phyloP scores from a whole-genome alignment of 1,284 basidiomycete genomes.

The Trametes sp. region DNA sequence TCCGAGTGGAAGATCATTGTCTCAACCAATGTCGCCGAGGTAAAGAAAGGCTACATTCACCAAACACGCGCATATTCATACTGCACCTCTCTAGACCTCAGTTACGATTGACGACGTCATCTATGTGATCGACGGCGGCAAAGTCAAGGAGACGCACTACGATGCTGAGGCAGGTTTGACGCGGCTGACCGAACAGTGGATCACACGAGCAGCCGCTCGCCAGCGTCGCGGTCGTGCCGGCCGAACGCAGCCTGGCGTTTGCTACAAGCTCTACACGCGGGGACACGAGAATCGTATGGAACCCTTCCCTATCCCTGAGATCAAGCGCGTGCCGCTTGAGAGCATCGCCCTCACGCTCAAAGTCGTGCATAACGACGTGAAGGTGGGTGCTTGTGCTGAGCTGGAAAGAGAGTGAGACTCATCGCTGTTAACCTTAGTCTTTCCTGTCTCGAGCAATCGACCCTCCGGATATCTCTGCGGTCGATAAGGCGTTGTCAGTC shows the following conservation, averaged over 20 bases:
- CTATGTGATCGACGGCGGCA: slow-evolving; percentile 87
- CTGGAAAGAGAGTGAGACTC: background rate
- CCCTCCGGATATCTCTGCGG: slow-evolving; percentile 80
- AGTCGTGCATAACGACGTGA: slow-evolving; percentile 83
- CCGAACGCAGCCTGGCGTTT: slow-evolving; percentile 82
- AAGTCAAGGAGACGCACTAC: slow-evolving; percentile 90
- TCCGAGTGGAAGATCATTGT: slow-evolving; percentile 87
- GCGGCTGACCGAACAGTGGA: slow-evolving; percentile 80
- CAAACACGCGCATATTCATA: slow-evolving; percentile 8
- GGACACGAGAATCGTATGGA: slow-evolving; percentile 78
- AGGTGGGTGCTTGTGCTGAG: slow-evolving; percentile 50
- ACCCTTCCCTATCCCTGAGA: slow-evolving; percentile 86
- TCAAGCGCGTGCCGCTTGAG: slow-evolving; percentile 89
- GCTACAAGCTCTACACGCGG: slow-evolving; percentile 88
- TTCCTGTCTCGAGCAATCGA: slow-evolving; percentile 83
- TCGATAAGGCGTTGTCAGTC: slow-evolving; percentile 82
- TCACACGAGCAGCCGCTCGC: slow-evolving; percentile 81
- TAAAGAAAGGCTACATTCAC: slow-evolving; percentile 35
- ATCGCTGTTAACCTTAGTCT: too few relatives aligned
- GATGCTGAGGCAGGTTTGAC: slow-evolving; percentile 83
- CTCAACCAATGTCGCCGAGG: slow-evolving; percentile 91
- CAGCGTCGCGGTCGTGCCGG: slow-evolving; percentile 93
- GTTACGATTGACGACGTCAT: slow-evolving; percentile 94
- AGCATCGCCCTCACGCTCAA: slow-evolving; percentile 86
- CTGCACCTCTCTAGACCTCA: slow-evolving; percentile 71